phyloP scores from a whole-genome alignment of 1,139 yeast species.

The Yamadazyma epiphylla region DNA sequence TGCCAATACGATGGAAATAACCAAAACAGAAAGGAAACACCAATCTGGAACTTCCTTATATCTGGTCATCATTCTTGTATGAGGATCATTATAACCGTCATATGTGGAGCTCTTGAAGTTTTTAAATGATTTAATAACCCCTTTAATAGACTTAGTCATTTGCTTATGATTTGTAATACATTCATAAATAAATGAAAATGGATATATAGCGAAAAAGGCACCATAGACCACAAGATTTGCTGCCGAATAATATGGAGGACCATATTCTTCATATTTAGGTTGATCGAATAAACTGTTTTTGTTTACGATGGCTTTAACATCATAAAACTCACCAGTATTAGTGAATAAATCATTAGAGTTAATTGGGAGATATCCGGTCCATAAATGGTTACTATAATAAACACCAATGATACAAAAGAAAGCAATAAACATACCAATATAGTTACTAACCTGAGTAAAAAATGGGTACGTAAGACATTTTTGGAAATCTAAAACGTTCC shows the following conservation, averaged over 20 bases:
- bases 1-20: conserved; percentile 48
- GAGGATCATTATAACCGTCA: conserved; percentile 43
- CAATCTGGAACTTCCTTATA: conserved; percentile 64
- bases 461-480: conserved; percentile 41
- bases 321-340: conserved; percentile 43
- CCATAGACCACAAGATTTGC: conserved; percentile 49
- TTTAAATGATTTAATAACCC: conserved; percentile 6
- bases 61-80: conserved; percentile 50
- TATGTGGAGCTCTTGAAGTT: conserved; percentile 43
- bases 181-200: conserved; percentile 49
- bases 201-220: conserved; percentile 55
- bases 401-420: conserved; percentile 41
- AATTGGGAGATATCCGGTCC: conserved; percentile 54
- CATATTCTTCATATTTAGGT: conserved; percentile 39
- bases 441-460: conserved; percentile 38
- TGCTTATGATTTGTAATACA: conserved; percentile 25
- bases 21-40: conserved; percentile 48
- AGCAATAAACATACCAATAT: conserved; percentile 40
- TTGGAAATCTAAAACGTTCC: conserved; percentile 30
- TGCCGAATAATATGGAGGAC: conserved; percentile 44
- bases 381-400: conserved; percentile 47
- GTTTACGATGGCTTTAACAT: conserved; percentile 39
- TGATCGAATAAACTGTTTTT: conserved; percentile 32
- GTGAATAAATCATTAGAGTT: conserved; percentile 42
- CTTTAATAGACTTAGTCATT: conserved; percentile 11